phyloP scores from a whole-genome alignment of 116 monocot species.

The Zostera marina region DNA sequence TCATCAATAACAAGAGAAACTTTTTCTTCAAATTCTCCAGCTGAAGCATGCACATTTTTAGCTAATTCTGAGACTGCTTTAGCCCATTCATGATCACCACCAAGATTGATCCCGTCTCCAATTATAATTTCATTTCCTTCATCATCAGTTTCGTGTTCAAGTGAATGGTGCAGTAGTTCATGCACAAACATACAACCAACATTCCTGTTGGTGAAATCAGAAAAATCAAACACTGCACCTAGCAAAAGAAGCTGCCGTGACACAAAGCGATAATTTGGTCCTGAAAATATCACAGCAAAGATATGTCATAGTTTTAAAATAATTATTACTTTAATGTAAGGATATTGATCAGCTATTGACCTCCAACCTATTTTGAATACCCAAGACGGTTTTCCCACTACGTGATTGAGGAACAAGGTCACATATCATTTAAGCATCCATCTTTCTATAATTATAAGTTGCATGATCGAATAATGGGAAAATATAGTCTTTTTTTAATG shows the following conservation, averaged over 20 bases:
- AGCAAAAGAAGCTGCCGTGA: conserved; percentile 74
- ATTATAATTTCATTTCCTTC: conserved; percentile 44
- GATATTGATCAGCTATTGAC: no score
- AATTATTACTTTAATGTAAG: no score
- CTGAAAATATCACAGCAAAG: conserved; percentile 20
- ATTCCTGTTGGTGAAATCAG: conserved; percentile 66
- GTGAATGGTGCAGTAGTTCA: conserved; percentile 44
- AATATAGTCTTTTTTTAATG: no score
- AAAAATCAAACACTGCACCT: conserved; percentile 82
- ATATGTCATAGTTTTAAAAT: not conserved
- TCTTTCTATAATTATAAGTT: no score
- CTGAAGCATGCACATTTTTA: conserved; percentile 64
- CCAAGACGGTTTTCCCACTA: no score
- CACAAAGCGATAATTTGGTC: conserved; percentile 61
- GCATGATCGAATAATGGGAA: no score
- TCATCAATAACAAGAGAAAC: conserved; percentile 38
- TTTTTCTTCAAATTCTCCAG: conserved; percentile 75
- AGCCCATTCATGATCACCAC: conserved; percentile 72
- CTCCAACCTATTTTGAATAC: no score
- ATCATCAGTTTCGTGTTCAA: conserved; percentile 58
- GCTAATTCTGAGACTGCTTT: conserved; percentile 53
- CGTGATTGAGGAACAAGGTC: no score
- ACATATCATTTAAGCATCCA: no score
- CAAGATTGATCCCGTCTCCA: conserved; percentile 78
- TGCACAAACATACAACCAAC: conserved; percentile 56